Evolutionary conservation across 2,329 filamentous ascomycete species (phyloP).

Genomic region (Fusarium begoniae): DNA sequence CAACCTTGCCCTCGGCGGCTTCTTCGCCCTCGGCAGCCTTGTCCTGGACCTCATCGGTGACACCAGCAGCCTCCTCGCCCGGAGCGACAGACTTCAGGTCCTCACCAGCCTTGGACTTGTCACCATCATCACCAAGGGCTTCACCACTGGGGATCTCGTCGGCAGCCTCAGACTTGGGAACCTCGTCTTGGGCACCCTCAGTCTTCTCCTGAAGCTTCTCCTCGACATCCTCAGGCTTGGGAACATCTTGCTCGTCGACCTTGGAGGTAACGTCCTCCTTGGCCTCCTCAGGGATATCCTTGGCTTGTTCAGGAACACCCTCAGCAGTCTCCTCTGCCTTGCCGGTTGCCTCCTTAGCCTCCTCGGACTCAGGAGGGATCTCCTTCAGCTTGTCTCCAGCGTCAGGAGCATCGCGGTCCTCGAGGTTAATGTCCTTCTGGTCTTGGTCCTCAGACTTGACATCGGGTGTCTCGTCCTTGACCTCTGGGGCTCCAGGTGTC

Average conservation of each 20-base stretch:
- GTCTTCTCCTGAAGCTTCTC: slow-evolving; percentile 25
- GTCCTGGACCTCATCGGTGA: slow-evolving; percentile 37
- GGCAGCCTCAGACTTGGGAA: slow-evolving; percentile 25
- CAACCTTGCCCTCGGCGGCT: slow-evolving; percentile 2
- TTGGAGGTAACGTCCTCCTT: slow-evolving; percentile 25
- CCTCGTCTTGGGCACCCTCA: slow-evolving; percentile 34
- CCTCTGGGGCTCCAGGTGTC: slow-evolving; percentile 26
- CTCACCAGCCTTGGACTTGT: slow-evolving; percentile 32
- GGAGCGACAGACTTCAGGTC: slow-evolving; percentile 56
- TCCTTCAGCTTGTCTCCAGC: slow-evolving; percentile 30
- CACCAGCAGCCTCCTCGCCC: slow-evolving; percentile 40
- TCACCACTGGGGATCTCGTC: slow-evolving; percentile 1
- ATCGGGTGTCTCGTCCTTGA: slow-evolving; percentile 22
- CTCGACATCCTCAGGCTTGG: slow-evolving; percentile 20
- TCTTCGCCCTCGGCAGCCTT: slow-evolving; percentile 29
- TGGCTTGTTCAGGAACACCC: slow-evolving; percentile 13
- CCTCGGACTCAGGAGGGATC: slow-evolving; percentile 19
- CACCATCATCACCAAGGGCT: slow-evolving; percentile 6
- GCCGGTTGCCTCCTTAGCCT: slow-evolving; percentile 18
- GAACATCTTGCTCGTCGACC: slow-evolving; percentile 26
- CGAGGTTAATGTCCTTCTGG: slow-evolving; percentile 23
- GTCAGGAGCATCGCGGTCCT: slow-evolving; percentile 34
- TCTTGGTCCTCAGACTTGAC: slow-evolving; percentile 12
- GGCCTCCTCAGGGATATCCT: slow-evolving; percentile 26
- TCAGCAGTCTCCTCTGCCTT: slow-evolving; percentile 32